Conservation (phyloP, 2,329 filamentous ascomycete genomes). For the Diplodia scrobiculata region DNA sequence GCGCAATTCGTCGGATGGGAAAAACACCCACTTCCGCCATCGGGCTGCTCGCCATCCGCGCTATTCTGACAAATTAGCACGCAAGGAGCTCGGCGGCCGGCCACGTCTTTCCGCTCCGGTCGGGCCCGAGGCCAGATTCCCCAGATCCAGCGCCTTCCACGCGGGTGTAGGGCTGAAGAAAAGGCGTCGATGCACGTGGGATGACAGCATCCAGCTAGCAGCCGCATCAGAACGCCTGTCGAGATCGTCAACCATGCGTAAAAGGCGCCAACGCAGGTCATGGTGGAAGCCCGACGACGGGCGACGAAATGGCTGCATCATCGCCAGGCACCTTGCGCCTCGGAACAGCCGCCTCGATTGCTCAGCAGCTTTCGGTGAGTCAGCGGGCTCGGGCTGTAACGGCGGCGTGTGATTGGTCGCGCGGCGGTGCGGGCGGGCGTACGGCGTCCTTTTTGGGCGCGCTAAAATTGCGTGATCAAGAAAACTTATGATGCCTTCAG, state of each 20-base stretch:
- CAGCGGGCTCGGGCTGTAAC: conserved; percentile 10
- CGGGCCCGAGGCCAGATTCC: background rate
- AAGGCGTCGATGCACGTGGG: conserved; percentile 7
- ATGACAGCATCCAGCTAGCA: conserved; percentile 7
- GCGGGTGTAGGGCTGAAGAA: conserved; percentile 20
- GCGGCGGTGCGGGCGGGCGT: background rate
- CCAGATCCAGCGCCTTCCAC: conserved; percentile 6
- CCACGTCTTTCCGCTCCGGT: background rate
- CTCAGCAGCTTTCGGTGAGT: background rate
- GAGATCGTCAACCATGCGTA: conserved; percentile 12
- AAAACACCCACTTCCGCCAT: background rate
- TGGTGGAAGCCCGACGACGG: background rate
- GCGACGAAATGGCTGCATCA: conserved; percentile 8
- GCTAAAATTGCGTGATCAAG: conserved; percentile 32
- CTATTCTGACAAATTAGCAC: conserved; percentile 25
- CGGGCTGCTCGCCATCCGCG: conserved; percentile 20
- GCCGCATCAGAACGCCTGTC: conserved; percentile 1
- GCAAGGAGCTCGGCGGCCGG: conserved; percentile 16
- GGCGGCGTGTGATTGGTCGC: background rate
- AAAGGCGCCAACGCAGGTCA: conserved; percentile 2
- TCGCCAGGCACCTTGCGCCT: background rate
- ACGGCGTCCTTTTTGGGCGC: background rate
- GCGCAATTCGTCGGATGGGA: conserved; percentile 6
- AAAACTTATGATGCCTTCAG: conserved; percentile 31
- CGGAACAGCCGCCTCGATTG: conserved; percentile 24